Evolutionary conservation across 2,329 filamentous ascomycete genomes (phyloP), one percentile per base, ranked within the genome.

Genomic region (Teratosphaeria nubilosa): DNA sequence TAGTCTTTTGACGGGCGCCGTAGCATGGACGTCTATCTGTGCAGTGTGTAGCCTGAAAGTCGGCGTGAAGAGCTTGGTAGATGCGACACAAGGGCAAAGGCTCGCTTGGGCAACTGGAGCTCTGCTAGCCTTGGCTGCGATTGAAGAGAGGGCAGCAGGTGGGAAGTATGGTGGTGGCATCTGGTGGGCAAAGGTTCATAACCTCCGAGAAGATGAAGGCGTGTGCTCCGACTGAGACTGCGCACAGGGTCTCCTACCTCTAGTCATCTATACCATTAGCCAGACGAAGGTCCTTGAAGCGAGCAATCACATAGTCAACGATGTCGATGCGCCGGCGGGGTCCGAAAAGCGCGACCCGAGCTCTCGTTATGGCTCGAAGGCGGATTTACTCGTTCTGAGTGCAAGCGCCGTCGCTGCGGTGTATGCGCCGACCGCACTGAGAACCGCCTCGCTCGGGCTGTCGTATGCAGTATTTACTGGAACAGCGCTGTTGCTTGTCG

Each of bases 111-210:
- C 70, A 22, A 74, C 75, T 5, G 77, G 76, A 37, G 69, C 62
- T 10, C 67, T 77, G 54, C 67, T 78, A 41, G 75, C 73, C 11
- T 63, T 79, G 54, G 69, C 74, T 25, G 68, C 69, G 45, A 67
- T 78, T 41, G 77, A 76, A 67, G 75, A 78, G 61, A 64, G 76
- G 56, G 73, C 75, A n/a, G 71, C 72, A 62, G 74, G 76, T 60
- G 53, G 32, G 11, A 34, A 22, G 22, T 48, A 48, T 48, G 72
- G 71, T 55, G 68, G 72, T 59, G 73, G 72, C 48, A 71, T 76
- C n/a, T 74, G 75, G 72, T 73, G 74, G 69, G 73, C 73, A 24
- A 77, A 78, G 74, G 77, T 78, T 45, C 48, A 53, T 31, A 41
- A 50, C 54, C 10, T 41, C 22, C 41, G 55, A 41, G 30, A 50